Percentiles rank a stretch among this genome's conserved stretches.
These are phyloP conservation scores for Isatis tinctoria DNA, from an alignment of 345 rosid genomes.

Conservation along the genomic window DNA sequence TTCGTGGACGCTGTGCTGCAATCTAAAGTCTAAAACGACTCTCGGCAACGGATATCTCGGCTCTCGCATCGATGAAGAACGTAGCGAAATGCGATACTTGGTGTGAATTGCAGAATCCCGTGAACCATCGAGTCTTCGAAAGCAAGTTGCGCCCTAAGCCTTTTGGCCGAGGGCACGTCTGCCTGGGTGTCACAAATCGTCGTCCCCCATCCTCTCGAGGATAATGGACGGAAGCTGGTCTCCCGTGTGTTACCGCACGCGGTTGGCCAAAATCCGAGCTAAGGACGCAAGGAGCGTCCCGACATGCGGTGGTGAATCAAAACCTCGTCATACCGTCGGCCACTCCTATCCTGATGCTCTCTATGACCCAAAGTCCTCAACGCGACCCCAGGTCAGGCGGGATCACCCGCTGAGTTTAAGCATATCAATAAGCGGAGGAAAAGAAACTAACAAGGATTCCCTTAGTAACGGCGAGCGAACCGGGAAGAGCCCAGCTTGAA, in stretches of 20 bases:
- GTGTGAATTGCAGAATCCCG: background rate
- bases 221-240: background rate
- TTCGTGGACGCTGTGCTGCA: no score
- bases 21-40: no score
- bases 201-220: background rate
- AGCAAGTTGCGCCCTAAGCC: background rate
- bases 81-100: background rate
- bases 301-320: background rate
- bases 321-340: background rate
- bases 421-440: background rate
- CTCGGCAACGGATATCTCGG: no score
- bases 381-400: slow-evolving; percentile 27
- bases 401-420: slow-evolving; percentile 26
- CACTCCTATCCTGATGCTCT: background rate
- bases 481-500: no score
- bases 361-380: background rate
- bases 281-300: background rate
- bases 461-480: no score
- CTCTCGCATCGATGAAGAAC: no score
- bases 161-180: background rate
- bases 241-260: background rate
- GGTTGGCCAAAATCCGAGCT: background rate
- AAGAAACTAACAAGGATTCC: no score
- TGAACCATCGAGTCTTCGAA: background rate
- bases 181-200: background rate